Evolutionary conservation across 148 eudicot genomes (phyloP), one percentile per base, ranked within the genome.

Genomic region (Fagopyrum homotropicum): DNA sequence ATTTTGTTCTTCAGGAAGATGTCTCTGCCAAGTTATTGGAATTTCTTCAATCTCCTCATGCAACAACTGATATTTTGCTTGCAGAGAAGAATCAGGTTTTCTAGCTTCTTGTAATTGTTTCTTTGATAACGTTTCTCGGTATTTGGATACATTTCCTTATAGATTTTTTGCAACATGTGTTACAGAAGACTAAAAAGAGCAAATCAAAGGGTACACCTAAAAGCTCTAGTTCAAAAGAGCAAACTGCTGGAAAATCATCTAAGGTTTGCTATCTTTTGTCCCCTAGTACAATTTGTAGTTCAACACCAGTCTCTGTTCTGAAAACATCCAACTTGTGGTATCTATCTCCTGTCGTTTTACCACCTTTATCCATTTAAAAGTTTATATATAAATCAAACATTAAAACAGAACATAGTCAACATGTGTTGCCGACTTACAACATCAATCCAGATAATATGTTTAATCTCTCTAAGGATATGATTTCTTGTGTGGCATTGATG

Each of bases 41-140:
- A 73, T 94, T 94, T 78, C 82, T 94, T 80, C 90, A 90, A 83
- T 92, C 97, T 73, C 98, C 98, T 17, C 90, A 92, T 84, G 85
- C 91, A 74, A 95, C 98, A 70, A 92, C 98, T 6, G 98, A 95
- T 57, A 74, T 73, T 22, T 80, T 95, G 84, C 98, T 95, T 76
- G 92, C 98, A 79, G 96, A 93, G 17, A 87, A 85, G 74, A 91
- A 87, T 55, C 87, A 85, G 87, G 96, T 89, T 6, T 75, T 47
- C 49, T 73, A 43, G 10, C 47, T 29, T 7, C 15, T 29, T 19
- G 26, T 11, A 26, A 26, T 22, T 60, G 14, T 60, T 60, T 29
- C 17, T 19, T 22, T 29, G 8, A 26, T 60, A 9, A 49, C 12
- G 26, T 60, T 60, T 60, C 9, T 22, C 43, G 2, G 9, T 10